Evolutionary conservation across 2,329 filamentous ascomycete species (phyloP).

Genomic region (Botrytis tulipae): DNA sequence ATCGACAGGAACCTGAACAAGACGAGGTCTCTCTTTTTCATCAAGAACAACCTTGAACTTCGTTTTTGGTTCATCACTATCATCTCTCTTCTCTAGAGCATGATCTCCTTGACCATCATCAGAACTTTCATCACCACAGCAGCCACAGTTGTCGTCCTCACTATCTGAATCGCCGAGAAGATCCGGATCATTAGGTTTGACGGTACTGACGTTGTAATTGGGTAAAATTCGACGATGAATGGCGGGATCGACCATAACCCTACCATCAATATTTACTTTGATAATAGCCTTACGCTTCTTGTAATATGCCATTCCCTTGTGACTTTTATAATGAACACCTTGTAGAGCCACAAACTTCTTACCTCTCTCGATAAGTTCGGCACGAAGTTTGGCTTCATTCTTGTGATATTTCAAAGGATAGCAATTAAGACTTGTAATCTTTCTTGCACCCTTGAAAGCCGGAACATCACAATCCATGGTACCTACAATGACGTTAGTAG

Average conservation of each 20-base stretch:
- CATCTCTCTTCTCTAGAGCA: slow-evolving; percentile 27
- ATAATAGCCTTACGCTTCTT: slow-evolving; percentile 74
- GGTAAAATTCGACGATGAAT: slow-evolving; percentile 82
- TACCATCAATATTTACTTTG: slow-evolving; percentile 82
- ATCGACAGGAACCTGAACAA: slow-evolving; percentile 55
- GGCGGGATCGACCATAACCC: slow-evolving; percentile 83
- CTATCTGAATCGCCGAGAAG: slow-evolving; percentile 51
- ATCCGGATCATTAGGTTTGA: slow-evolving; percentile 70
- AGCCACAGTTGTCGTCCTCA: slow-evolving; percentile 43
- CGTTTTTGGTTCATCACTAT: slow-evolving; percentile 37
- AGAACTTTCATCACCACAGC: slow-evolving; percentile 42
- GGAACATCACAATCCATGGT: slow-evolving; percentile 66
- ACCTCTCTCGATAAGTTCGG: slow-evolving; percentile 72
- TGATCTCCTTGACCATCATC: slow-evolving; percentile 38
- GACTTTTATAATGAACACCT: slow-evolving; percentile 78
- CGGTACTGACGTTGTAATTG: slow-evolving; percentile 75
- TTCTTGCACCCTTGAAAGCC: slow-evolving; percentile 75
- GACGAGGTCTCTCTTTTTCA: slow-evolving; percentile 50
- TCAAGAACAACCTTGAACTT: slow-evolving; percentile 42
- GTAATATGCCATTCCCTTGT: slow-evolving; percentile 80
- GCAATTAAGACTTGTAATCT: slow-evolving; percentile 74
- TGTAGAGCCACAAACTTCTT: slow-evolving; percentile 80
- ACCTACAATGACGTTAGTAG: slow-evolving; percentile 28
- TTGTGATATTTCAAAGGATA: slow-evolving; percentile 82
- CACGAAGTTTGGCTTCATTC: slow-evolving; percentile 61